Percentiles rank a stretch among this genome's conserved stretches.
These are phyloP conservation scores for Quercus wislizeni DNA, from an alignment of 306 rosid genomes.

Conservation along the genomic window DNA sequence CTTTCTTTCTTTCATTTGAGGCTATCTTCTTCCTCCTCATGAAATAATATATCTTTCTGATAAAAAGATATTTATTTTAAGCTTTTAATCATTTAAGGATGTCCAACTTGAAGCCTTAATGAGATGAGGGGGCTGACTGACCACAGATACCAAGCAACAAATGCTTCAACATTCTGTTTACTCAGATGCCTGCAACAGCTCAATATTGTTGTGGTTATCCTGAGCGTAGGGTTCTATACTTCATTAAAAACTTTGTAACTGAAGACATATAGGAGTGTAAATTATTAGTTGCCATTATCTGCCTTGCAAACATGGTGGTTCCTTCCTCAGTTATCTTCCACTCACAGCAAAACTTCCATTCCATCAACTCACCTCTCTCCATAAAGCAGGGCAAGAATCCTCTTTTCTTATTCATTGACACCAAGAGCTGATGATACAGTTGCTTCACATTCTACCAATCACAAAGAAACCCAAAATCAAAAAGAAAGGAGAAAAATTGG, in stretches of 20 bases:
- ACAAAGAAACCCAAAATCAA: no score
- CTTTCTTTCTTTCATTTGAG: not conserved
- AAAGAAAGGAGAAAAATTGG: conserved; percentile 4
- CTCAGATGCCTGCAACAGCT: not conserved
- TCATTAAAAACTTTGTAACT: not conserved
- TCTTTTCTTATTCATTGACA: no score
- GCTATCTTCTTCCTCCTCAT: no score
- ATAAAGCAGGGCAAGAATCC: no score
- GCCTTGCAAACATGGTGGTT: no score
- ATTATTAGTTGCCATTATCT: not conserved
- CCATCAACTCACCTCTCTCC: no score
- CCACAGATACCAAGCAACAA: not conserved
- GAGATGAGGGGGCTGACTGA: not conserved
- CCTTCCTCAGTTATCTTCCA: no score
- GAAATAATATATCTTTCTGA: no score
- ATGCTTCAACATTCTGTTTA: not conserved
- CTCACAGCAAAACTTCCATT: no score
- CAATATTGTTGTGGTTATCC: not conserved
- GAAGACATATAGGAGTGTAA: not conserved
- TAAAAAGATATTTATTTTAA: no score
- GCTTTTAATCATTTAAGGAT: not conserved
- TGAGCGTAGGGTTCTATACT: not conserved
- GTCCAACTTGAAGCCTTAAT: not conserved
- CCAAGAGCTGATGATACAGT: no score
- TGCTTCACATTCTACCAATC: no score